Base-by-base conservation (phyloP, 2,329 filamentous ascomycete genomes). In the Alternaria alternata region DNA sequence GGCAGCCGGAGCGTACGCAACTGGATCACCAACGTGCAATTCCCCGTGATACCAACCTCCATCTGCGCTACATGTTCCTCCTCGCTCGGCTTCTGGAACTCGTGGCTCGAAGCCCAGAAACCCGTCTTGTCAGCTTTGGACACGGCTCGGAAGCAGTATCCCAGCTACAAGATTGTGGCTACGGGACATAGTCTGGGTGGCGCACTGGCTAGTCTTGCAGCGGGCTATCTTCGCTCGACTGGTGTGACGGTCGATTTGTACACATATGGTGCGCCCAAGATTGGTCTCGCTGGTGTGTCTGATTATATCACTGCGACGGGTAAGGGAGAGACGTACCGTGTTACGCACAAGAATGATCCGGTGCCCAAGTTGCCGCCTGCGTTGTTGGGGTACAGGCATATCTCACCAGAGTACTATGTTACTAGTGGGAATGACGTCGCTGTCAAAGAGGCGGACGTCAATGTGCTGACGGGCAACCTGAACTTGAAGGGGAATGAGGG, bases 121-220 rank as follows among this genome's bases (percentile, higher is more conserved):
- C 67, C 70, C 5, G 81, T 85, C 16, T 65, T 84, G 7, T 64
- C 70, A 1, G 82, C 81, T 54, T 71, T 90, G 22, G 64, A 75
- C 20, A 59, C 73, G 1, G 86, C 86, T 3, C 74, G 72, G 41
- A 69, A 72, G 1, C 73, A 80, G 28, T 77, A 87, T 77, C 86
- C 88, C 1, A 63, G 61, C 48, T 89, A 84, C 79, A 75, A 75
- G 46, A 71, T 91, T 71, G 73, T 89, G 18, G 75, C 84, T n/a
- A 88, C 88, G 0, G 90, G 90, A 36, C 89, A 92, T 80, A 90
- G 87, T 9, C 85, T 92, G 4, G 90, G 90, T 48, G 90, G 82
- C 26, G 88, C 88, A 7, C 80, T 92, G 2, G 87, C 85, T 39
- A 87, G 85, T 7, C 74, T 92, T 5, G 89, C 83, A 0, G 86